Percentiles rank a stretch among this genome's conserved stretches.
Evolutionary conservation across 2,329 filamentous ascomycete genomes (phyloP).

Genomic region (Knufia fluminis): DNA sequence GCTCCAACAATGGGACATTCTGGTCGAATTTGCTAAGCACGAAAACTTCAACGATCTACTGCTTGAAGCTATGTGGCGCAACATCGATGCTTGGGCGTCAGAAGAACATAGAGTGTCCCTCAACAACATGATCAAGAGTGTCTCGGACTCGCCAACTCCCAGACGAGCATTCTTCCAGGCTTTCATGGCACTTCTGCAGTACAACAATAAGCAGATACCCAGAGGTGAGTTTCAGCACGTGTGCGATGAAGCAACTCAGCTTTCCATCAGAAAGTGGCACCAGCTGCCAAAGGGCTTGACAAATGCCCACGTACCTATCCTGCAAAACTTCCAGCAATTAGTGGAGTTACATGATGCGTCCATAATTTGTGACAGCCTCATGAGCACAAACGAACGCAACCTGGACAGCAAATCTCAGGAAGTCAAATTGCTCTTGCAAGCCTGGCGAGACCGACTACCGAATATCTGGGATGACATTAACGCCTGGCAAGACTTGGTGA

Average conservation of each 20-base stretch:
- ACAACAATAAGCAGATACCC: slow-evolving; percentile 79
- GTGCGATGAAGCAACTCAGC: slow-evolving; percentile 92
- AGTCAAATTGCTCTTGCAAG: slow-evolving; percentile 82
- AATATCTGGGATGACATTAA: slow-evolving; percentile 99
- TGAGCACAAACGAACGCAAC: slow-evolving; percentile 73
- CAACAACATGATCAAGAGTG: slow-evolving; percentile 87
- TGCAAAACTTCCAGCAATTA: slow-evolving; percentile 96
- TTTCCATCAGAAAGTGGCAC: slow-evolving; percentile 97
- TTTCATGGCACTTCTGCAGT: slow-evolving; percentile 92
- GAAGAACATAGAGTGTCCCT: slow-evolving; percentile 78
- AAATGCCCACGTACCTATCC: slow-evolving; percentile 84
- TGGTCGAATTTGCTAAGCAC: slow-evolving; percentile 96
- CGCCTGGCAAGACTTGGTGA: slow-evolving; percentile 98
- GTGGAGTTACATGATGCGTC: slow-evolving; percentile 97
- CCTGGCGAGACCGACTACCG: slow-evolving; percentile 89
- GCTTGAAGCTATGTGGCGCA: slow-evolving; percentile 89
- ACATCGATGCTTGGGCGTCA: slow-evolving; percentile 88
- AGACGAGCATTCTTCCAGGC: slow-evolving; percentile 94
- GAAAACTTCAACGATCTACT: slow-evolving; percentile 97
- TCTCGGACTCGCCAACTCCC: slow-evolving; percentile 94
- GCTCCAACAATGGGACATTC: slow-evolving; percentile 95
- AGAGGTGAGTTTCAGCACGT: slow-evolving; percentile 74
- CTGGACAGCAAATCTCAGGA: slow-evolving; percentile 92
- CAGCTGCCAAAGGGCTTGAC: slow-evolving; percentile 91
- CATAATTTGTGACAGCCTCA: slow-evolving; percentile 85